Evolutionary conservation across 2,329 filamentous ascomycete genomes (phyloP).

Genomic region (Leptosphaerulina australis): DNA sequence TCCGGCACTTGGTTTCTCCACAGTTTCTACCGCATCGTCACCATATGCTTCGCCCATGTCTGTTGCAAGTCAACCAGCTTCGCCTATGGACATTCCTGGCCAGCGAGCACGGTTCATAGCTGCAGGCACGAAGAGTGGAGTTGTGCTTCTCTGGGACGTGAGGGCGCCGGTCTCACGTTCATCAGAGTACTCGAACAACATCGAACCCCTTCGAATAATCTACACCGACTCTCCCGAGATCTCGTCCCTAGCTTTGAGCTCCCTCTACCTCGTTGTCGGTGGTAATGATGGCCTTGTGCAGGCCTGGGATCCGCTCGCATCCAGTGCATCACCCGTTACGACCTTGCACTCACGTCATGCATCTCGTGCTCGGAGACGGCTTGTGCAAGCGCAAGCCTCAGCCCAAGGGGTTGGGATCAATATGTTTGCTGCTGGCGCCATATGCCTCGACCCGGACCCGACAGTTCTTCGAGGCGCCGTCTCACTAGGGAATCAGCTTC

Average conservation of each 20-base stretch:
- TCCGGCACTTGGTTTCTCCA: slow-evolving; percentile 67
- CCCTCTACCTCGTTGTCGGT: slow-evolving; percentile 87
- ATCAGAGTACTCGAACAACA: slow-evolving; percentile 60
- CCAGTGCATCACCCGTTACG: slow-evolving; percentile 75
- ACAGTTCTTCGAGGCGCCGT: slow-evolving; percentile 85
- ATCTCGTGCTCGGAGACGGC: slow-evolving; percentile 78
- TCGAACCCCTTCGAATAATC: slow-evolving; percentile 78
- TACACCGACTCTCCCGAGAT: slow-evolving; percentile 90
- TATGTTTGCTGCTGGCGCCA: slow-evolving; percentile 80
- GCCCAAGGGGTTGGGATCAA: slow-evolving; percentile 72
- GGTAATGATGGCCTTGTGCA: slow-evolving; percentile 95
- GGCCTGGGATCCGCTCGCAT: slow-evolving; percentile 94
- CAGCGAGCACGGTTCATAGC: slow-evolving; percentile 81
- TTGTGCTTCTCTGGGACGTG: slow-evolving; percentile 84
- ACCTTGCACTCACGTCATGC: slow-evolving; percentile 87
- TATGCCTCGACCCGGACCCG: slow-evolving; percentile 85
- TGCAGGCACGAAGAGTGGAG: slow-evolving; percentile 77
- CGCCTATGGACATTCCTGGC: slow-evolving; percentile 73
- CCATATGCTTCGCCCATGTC: slow-evolving; percentile 61
- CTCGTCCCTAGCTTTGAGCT: slow-evolving; percentile 79
- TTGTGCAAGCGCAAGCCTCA: slow-evolving; percentile 69
- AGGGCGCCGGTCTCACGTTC: slow-evolving; percentile 67
- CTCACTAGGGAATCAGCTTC: slow-evolving; percentile 82
- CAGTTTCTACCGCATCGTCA: slow-evolving; percentile 60
- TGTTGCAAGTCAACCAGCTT: slow-evolving; percentile 53